Conservation (phyloP, 371 early-diverging fungal species). For the Mortierella sp. region DNA sequence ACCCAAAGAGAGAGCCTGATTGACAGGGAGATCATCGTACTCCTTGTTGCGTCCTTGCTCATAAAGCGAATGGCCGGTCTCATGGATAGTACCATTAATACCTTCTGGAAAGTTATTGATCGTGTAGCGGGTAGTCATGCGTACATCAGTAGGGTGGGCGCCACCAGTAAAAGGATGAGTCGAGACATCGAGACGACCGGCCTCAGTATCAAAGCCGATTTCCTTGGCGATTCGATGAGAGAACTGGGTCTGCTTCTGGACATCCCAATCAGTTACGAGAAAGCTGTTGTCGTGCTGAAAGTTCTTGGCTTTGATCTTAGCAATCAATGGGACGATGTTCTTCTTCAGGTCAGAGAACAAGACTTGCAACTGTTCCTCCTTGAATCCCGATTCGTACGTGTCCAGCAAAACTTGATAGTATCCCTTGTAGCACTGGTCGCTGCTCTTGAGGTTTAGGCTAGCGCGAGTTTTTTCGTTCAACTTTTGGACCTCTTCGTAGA, state of each 20-base stretch:
- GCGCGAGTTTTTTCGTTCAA: slow-evolving; percentile 44
- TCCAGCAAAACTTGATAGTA: slow-evolving; percentile 51
- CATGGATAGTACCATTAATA: slow-evolving; percentile 53
- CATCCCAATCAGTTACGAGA: slow-evolving; percentile 42
- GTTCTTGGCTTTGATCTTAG: slow-evolving; percentile 51
- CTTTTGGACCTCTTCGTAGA: slow-evolving; percentile 39
- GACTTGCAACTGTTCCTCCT: slow-evolving; percentile 45
- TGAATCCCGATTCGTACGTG: slow-evolving; percentile 52
- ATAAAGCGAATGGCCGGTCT: slow-evolving; percentile 57
- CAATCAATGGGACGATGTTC: slow-evolving; percentile 52
- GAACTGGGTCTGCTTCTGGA: slow-evolving; percentile 49
- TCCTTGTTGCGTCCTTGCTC: slow-evolving; percentile 54
- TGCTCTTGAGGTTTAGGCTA: slow-evolving; percentile 21
- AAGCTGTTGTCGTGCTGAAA: slow-evolving; percentile 43
- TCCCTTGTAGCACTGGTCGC: slow-evolving; percentile 47
- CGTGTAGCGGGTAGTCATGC: slow-evolving; percentile 57
- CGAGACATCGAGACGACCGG: slow-evolving; percentile 52
- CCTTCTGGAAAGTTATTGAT: slow-evolving; percentile 40
- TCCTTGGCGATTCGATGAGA: slow-evolving; percentile 51
- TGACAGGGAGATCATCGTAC: slow-evolving; percentile 37
- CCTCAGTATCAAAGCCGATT: slow-evolving; percentile 56
- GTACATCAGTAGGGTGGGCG: slow-evolving; percentile 46
- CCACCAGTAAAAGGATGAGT: slow-evolving; percentile 56
- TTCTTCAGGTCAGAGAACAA: slow-evolving; percentile 50
- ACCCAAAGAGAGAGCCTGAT: slow-evolving; percentile 47